Percentiles rank a stretch among this genome's conserved stretches.
Conservation (phyloP, 495 filamentous ascomycete species). For the Xeromyces bisporus region DNA sequence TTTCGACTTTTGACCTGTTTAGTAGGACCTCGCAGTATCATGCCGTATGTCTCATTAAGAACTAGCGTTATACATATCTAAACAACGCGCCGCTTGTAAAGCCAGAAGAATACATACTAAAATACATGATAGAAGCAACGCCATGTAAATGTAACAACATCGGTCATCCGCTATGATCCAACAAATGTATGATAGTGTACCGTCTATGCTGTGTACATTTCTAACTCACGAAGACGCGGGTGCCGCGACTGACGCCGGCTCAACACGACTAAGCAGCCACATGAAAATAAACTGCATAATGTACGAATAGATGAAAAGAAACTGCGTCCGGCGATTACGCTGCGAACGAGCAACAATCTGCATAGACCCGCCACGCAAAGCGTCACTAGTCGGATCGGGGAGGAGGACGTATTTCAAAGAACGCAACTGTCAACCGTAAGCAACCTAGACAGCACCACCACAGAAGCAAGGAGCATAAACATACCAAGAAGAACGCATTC, state of each 20-base stretch:
- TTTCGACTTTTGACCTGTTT: too few species aligned
- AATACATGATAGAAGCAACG: too few species aligned
- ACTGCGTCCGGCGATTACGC: conserved; percentile 80
- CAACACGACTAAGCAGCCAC: conserved; percentile 65
- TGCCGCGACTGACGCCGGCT: conserved; percentile 8
- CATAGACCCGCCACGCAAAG: conserved; percentile 43
- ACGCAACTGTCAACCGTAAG: conserved; percentile 46
- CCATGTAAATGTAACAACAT: too few species aligned
- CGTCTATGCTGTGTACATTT: too few species aligned
- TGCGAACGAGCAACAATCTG: conserved; percentile 72
- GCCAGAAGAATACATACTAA: too few species aligned
- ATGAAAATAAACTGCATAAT: conserved; percentile 86
- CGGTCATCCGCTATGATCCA: too few species aligned
- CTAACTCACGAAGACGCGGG: conserved; percentile 17
- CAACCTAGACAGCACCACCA: background rate
- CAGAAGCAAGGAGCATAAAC: conserved; percentile 7
- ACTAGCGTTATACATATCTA: too few species aligned
- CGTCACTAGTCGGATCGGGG: conserved; percentile 56
- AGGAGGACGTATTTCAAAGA: conserved; percentile 91
- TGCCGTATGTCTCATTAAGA: too few species aligned
- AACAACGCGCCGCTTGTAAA: too few species aligned
- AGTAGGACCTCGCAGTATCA: too few species aligned
- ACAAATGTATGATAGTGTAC: too few species aligned
- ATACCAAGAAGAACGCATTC: conserved; percentile 89
- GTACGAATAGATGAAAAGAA: conserved; percentile 90